These are phyloP conservation scores for Didymella arachidicola DNA, from an alignment of 2,329 filamentous ascomycete species.

Conservation along the genomic window DNA sequence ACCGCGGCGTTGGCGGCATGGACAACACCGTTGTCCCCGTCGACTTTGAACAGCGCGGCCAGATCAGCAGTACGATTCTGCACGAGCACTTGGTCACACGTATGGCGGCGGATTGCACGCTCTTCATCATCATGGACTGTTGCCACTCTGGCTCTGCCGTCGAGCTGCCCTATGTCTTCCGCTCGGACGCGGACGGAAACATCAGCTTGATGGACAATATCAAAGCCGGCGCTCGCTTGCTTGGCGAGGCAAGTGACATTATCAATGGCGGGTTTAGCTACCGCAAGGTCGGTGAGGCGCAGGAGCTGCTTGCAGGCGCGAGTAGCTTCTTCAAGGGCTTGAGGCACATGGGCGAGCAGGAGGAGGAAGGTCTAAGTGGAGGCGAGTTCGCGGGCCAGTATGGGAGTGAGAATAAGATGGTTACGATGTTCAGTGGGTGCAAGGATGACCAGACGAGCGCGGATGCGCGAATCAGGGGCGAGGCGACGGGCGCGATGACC, in stretches of 20 bases:
- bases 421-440: constrained; percentile 62
- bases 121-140: constrained; percentile 68
- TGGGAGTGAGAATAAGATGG: constrained; percentile 56
- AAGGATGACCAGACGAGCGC: constrained; percentile 61
- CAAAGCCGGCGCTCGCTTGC: constrained; percentile 59
- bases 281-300: constrained; percentile 60
- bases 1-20: constrained; percentile 38
- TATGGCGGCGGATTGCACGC: constrained; percentile 59
- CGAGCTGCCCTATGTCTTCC: constrained; percentile 66
- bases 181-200: constrained; percentile 64
- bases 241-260: constrained; percentile 59
- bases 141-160: constrained; percentile 68
- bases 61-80: constrained; percentile 61
- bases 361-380: constrained; percentile 54
- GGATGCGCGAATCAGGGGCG: constrained; percentile 57
- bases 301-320: constrained; percentile 62
- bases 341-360: constrained; percentile 55
- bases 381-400: constrained; percentile 56
- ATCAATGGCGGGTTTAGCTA: constrained; percentile 61
- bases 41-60: constrained; percentile 61
- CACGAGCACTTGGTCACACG: constrained; percentile 62
- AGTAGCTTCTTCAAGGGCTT: constrained; percentile 63
- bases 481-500: constrained; percentile 57
- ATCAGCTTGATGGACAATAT: constrained; percentile 65
- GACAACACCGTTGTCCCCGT: constrained; percentile 64